Evolutionary conservation across 2,329 filamentous ascomycete species (phyloP).

Genomic region (Aspergillus sergii): DNA sequence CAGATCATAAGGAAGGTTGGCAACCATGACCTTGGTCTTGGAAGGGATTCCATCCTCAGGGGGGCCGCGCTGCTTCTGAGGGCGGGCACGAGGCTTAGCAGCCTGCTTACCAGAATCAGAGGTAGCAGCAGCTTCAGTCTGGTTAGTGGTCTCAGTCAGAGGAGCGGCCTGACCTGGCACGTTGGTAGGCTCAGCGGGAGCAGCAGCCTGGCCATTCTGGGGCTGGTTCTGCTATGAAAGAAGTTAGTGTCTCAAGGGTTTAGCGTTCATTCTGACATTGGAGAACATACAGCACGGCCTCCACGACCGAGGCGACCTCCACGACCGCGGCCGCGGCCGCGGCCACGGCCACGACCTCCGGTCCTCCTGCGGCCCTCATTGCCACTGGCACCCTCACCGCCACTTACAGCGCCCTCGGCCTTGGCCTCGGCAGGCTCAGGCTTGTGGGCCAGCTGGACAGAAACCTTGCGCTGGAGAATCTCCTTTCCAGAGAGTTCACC

Average conservation of each 20-base stretch:
- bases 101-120: slow-evolving; percentile 48
- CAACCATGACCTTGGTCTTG: slow-evolving; percentile 99
- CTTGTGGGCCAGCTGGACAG: slow-evolving; percentile 97
- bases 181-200: slow-evolving; percentile 23
- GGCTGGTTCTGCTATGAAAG: slow-evolving; percentile 20
- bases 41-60: slow-evolving; percentile 96
- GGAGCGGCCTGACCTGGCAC: slow-evolving; percentile 23
- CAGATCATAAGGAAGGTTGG: slow-evolving; percentile 97
- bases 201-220: slow-evolving; percentile 28
- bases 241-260: slow-evolving; percentile 2
- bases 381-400: slow-evolving; percentile 70
- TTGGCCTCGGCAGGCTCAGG: slow-evolving; percentile 83
- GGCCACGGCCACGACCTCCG: slow-evolving; percentile 64
- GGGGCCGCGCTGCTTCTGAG: slow-evolving; percentile 83
- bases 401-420: slow-evolving; percentile 69
- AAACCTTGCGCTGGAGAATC: slow-evolving; percentile 98
- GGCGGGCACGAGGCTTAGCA: slow-evolving; percentile 50
- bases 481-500: slow-evolving; percentile 94
- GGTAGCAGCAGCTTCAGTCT: slow-evolving; percentile 34
- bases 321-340: slow-evolving; percentile 66
- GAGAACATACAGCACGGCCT: slow-evolving; percentile 55
- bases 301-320: slow-evolving; percentile 70
- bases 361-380: slow-evolving; percentile 65
- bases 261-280: neutral
- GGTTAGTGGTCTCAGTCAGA: slow-evolving; percentile 25